A percentile compares a stretch with the other conserved stretches of the same genome.
Conservation (phyloP, 1,284 basidiomycete species). For the Moesziomyces antarcticus region DNA sequence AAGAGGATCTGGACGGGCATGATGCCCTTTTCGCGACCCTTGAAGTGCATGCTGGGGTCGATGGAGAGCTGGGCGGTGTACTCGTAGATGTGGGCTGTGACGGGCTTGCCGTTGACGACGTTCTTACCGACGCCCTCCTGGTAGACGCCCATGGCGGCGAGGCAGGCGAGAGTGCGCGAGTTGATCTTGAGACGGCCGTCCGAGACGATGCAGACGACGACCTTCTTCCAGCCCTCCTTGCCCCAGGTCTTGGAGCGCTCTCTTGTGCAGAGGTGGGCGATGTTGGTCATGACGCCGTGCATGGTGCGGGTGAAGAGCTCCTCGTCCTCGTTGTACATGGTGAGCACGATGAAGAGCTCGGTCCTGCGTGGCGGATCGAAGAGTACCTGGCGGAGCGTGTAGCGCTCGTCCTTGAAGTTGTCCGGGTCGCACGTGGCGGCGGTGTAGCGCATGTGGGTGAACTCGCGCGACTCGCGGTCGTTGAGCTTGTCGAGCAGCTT, state of each 20-base stretch:
- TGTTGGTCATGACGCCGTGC: slow-evolving; percentile 67
- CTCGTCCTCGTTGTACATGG: slow-evolving; percentile 65
- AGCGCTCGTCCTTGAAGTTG: slow-evolving; percentile 77
- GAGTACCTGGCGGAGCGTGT: slow-evolving; percentile 62
- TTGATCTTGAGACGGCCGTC: slow-evolving; percentile 93
- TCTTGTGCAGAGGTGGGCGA: slow-evolving; percentile 78
- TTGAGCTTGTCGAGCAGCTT: slow-evolving; percentile 74
- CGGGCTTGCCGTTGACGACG: slow-evolving; percentile 83
- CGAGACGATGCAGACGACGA: slow-evolving; percentile 78
- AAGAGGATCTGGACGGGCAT: slow-evolving; percentile 92
- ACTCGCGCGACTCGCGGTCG: slow-evolving; percentile 82
- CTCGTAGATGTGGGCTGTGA: slow-evolving; percentile 93
- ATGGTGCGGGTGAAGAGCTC: slow-evolving; percentile 62
- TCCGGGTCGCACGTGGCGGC: slow-evolving; percentile 75
- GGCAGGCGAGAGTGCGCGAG: slow-evolving; percentile 91
- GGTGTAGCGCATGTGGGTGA: slow-evolving; percentile 75
- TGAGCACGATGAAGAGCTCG: slow-evolving; percentile 65
- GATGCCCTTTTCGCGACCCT: slow-evolving; percentile 78
- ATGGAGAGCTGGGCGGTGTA: slow-evolving; percentile 76
- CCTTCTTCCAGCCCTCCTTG: slow-evolving; percentile 94
- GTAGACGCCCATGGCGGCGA: slow-evolving; percentile 82
- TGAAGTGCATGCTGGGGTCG: slow-evolving; percentile 81
- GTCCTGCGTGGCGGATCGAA: slow-evolving; percentile 63
- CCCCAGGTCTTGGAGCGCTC: slow-evolving; percentile 92
- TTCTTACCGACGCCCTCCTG: slow-evolving; percentile 94